Percentiles rank a stretch among this genome's conserved stretches.
Evolutionary conservation across 75 land plant species (phyloP).

Genomic region (Pinus albicaulis): DNA sequence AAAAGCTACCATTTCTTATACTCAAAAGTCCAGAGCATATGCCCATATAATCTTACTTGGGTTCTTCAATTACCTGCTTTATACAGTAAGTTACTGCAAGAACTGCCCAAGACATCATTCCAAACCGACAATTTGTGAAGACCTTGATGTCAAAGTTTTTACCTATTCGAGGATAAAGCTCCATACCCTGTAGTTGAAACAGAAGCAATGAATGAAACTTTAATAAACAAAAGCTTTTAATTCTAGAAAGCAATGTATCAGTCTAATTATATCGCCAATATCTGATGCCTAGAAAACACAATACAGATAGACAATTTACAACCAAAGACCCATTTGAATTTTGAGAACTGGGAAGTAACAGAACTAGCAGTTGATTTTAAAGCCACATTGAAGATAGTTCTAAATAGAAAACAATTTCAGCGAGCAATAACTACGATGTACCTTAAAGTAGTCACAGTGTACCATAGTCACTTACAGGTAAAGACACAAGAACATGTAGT

Average conservation of each 20-base stretch:
- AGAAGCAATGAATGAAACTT: not conserved
- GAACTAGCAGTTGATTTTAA: no score
- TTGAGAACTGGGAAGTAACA: no score
- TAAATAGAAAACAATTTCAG: no score
- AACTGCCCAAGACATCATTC: slow-evolving; percentile 99
- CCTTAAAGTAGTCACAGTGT: no score
- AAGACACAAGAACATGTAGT: no score
- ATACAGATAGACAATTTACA: no score
- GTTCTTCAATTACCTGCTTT: slow-evolving; percentile 66
- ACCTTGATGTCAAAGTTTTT: slow-evolving; percentile 91
- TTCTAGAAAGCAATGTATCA: not conserved
- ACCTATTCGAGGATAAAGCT: slow-evolving; percentile 95
- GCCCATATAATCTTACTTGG: not conserved
- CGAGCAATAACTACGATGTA: no score
- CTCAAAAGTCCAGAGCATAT: not conserved
- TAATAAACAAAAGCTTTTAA: not conserved
- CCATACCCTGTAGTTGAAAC: slow-evolving; percentile 81
- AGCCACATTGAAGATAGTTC: no score
- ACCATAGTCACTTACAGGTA: no score
- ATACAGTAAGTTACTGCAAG: slow-evolving; percentile 90
- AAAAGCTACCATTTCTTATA: not conserved
- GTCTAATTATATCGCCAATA: not conserved
- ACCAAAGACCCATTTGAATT: no score
- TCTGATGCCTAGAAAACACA: not conserved
- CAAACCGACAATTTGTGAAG: slow-evolving; percentile 98